A percentile compares a stretch with the other conserved stretches of the same genome.
phyloP scores from a whole-genome alignment of 2,329 filamentous ascomycete genomes.

The Talaromyces albobiverticillius region DNA sequence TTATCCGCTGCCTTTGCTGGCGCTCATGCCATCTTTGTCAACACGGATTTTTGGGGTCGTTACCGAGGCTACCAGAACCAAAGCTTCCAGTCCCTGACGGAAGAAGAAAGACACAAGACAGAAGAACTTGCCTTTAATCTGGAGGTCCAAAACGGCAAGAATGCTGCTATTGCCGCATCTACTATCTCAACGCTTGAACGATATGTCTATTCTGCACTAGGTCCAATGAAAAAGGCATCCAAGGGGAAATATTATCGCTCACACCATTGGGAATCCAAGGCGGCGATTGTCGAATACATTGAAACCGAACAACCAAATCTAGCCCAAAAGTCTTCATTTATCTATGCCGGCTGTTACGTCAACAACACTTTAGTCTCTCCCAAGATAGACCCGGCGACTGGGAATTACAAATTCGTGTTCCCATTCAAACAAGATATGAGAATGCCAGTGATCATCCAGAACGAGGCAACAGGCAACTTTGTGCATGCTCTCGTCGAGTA shows the following conservation, averaged over 20 bases:
- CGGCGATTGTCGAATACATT: slow-evolving; percentile 33
- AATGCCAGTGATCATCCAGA: slow-evolving; percentile 7
- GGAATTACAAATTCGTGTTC: neutral
- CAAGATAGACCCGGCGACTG: neutral
- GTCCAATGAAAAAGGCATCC: slow-evolving; percentile 48
- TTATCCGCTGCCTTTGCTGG: slow-evolving; percentile 33
- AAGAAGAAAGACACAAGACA: slow-evolving; percentile 1
- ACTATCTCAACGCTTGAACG: slow-evolving; percentile 42
- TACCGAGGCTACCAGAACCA: slow-evolving; percentile 21
- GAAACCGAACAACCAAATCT: slow-evolving; percentile 1
- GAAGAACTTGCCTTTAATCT: slow-evolving; percentile 40
- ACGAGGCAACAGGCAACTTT: slow-evolving; percentile 4
- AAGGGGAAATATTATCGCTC: slow-evolving; percentile 45
- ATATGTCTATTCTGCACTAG: slow-evolving; percentile 53
- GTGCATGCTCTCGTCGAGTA: slow-evolving; percentile 9
- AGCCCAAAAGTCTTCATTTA: slow-evolving; percentile 10
- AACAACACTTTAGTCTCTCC: slow-evolving; percentile 7
- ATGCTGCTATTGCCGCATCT: slow-evolving; percentile 55
- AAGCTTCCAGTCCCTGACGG: slow-evolving; percentile 20
- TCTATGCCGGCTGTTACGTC: slow-evolving; percentile 6
- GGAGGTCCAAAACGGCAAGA: slow-evolving; percentile 53
- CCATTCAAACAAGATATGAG: slow-evolving; percentile 3
- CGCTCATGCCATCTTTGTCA: slow-evolving; percentile 53
- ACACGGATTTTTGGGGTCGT: slow-evolving; percentile 51
- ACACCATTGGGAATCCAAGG: slow-evolving; percentile 52